Base-by-base conservation (phyloP, 2,329 filamentous ascomycete genomes). In the Phyllosticta citriasiana region DNA sequence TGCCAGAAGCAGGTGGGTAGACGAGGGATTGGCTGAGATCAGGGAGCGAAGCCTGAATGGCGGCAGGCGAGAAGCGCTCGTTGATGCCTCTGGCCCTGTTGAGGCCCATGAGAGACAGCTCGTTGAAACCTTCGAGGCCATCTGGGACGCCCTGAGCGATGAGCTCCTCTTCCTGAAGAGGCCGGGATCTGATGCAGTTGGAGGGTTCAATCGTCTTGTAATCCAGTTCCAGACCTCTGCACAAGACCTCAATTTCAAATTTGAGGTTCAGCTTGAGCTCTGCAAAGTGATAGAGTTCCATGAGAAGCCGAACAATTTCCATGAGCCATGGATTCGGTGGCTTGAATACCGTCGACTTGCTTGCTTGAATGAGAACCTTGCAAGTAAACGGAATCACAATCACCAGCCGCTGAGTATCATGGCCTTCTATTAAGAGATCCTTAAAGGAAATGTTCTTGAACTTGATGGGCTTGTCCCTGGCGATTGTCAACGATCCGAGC, bases 401-500 rank as follows among this genome's bases (percentile, higher is more conserved):
- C 50, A 96, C 84, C 30, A 99, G 81, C 56, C 94, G 86, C 73
- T 97, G 91, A 2, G 89, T 94, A 68, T 97, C 91, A 66, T 93
- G 92, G 0, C 90, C 94, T 74, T 99, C 94, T 53, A 97, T 87
- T 4, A 99, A 82, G 5, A 99, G 80, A 69, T 97, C 91, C 74
- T 96, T 96, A 81, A 99, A 97, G 1, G 93, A 95, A 64, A 99
- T 92, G 70, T 97, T 96, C 70, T 88, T 91, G 73, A 97, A 92
- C 70, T 93, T 92, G 76, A 99, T 96, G 0, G 94, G 94, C 71
- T 93, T 93, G 71, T 99, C 89, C 59, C 93, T 87, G 26, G 94
- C 94, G 60, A 99, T 84, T 1, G 94, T 99, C 67, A 99, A 74
- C 19, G 93, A 89, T 10, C 94, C 94, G 51, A 99, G 84, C 95